Evolutionary conservation across 108 stramenopile genomes (phyloP).

Genomic region (Cafeteria roenbergensis): DNA sequence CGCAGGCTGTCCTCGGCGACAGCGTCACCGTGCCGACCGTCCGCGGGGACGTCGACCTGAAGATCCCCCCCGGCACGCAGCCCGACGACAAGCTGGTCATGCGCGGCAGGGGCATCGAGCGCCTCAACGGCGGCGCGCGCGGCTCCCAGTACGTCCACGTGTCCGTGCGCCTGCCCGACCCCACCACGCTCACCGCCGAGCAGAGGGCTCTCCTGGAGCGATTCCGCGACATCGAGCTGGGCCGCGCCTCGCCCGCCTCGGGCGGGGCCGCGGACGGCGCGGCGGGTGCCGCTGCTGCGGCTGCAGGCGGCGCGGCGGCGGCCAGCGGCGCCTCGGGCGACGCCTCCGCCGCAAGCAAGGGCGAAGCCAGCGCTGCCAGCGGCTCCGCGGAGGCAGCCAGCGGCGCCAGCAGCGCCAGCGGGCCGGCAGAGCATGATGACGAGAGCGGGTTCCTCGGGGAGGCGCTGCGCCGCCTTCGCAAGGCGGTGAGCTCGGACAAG

Average conservation of each 20-base stretch:
- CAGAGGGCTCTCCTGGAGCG: constrained; percentile 82
- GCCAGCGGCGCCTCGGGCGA: too few relatives aligned
- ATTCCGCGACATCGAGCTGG: too few relatives aligned
- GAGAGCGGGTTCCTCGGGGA: background rate
- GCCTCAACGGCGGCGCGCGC: constrained; percentile 43
- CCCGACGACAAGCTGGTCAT: constrained; percentile 73
- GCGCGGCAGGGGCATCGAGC: constrained; percentile 72
- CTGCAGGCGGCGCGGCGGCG: too few relatives aligned
- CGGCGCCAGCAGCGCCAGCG: too few relatives aligned
- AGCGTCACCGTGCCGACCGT: constrained; percentile 82
- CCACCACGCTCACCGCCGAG: constrained; percentile 61
- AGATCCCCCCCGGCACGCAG: constrained; percentile 76
- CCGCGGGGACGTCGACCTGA: constrained; percentile 81
- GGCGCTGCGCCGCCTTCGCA: background rate
- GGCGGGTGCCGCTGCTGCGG: too few relatives aligned
- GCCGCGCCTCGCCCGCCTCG: too few relatives aligned
- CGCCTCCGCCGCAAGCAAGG: too few relatives aligned
- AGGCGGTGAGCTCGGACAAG: too few relatives aligned
- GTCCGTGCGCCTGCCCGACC: constrained; percentile 60
- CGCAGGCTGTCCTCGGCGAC: constrained; percentile 75
- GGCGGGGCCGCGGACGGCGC: too few relatives aligned
- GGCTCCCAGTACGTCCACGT: constrained; percentile 88
- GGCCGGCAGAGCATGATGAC: background rate
- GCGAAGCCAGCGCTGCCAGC: too few relatives aligned
- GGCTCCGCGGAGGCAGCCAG: too few relatives aligned